Conservation (phyloP, 2,329 filamentous ascomycete genomes). For the Colletotrichum eleusines region DNA sequence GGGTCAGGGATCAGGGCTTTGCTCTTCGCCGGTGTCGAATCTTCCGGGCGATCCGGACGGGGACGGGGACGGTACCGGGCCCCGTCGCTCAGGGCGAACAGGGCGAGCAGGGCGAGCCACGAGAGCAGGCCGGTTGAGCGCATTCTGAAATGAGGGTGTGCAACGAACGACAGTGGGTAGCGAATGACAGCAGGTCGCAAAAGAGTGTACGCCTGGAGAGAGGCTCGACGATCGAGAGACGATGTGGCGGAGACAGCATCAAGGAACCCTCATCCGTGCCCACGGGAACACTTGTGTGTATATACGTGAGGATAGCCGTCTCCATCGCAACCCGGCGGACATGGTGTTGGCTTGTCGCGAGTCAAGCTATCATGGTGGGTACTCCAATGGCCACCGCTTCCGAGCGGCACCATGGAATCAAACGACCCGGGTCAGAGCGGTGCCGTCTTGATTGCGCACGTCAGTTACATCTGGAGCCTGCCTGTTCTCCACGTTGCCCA, state of each 20-base stretch:
- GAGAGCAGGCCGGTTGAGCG: not conserved
- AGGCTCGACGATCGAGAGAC: not conserved
- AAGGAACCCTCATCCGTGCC: not conserved
- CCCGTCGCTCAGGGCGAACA: constrained; percentile 6
- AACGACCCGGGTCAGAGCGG: too few species aligned
- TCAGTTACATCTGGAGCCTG: too few species aligned
- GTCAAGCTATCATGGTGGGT: not conserved
- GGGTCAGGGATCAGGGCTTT: too few species aligned
- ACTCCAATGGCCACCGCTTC: not conserved
- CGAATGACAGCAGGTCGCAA: not conserved
- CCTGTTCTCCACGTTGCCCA: too few species aligned
- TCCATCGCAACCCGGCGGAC: not conserved
- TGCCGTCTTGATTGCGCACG: not conserved
- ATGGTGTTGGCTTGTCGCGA: not conserved
- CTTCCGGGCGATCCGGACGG: not conserved
- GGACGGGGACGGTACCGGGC: not conserved
- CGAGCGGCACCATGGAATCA: not conserved
- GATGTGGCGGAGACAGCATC: not conserved
- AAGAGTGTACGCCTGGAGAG: not conserved
- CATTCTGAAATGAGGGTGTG: constrained; percentile 3
- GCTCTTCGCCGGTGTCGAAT: too few species aligned
- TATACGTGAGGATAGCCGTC: not conserved
- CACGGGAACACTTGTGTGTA: not conserved
- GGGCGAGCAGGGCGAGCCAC: not conserved
- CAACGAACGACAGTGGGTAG: not conserved